phyloP scores from a whole-genome alignment of 1,284 basidiomycete species.

The Spongispora temasekensis region DNA sequence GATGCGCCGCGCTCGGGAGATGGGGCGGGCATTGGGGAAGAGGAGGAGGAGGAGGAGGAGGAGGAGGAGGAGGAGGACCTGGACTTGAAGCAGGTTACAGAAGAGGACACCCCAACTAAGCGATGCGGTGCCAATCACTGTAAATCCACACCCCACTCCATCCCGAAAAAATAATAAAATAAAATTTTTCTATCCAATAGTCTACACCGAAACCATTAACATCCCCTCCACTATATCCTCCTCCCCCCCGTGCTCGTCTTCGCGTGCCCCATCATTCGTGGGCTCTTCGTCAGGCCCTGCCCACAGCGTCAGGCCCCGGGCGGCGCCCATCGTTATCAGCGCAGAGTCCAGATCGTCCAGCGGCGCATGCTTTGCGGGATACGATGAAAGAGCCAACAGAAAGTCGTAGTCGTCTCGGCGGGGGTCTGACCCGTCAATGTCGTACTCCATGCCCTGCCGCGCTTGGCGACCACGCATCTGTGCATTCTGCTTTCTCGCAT shows the following conservation, averaged over 20 bases:
- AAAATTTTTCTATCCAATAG: no score
- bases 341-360: conserved; percentile 45
- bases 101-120: conserved; percentile 24
- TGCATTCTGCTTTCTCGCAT: conserved; percentile 37
- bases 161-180: neutral
- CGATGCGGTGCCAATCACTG: no score
- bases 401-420: conserved; percentile 48
- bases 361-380: conserved; percentile 35
- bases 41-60: no score
- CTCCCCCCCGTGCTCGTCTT: conserved; percentile 15
- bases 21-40: no score
- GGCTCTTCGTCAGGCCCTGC: conserved; percentile 14
- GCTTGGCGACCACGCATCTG: conserved; percentile 32
- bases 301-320: conserved; percentile 48
- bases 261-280: neutral
- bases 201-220: no score
- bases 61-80: no score
- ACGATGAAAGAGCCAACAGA: conserved; percentile 41
- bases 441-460: conserved; percentile 19
- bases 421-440: conserved; percentile 10
- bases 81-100: no score
- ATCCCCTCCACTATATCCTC: conserved; percentile 32
- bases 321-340: conserved; percentile 41
- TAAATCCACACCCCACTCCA: conserved; percentile 12
- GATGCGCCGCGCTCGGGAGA: no score